These are phyloP conservation scores for Amphicarpaea edgeworthii DNA, from an alignment of 306 rosid genomes.

Conservation along the genomic window DNA sequence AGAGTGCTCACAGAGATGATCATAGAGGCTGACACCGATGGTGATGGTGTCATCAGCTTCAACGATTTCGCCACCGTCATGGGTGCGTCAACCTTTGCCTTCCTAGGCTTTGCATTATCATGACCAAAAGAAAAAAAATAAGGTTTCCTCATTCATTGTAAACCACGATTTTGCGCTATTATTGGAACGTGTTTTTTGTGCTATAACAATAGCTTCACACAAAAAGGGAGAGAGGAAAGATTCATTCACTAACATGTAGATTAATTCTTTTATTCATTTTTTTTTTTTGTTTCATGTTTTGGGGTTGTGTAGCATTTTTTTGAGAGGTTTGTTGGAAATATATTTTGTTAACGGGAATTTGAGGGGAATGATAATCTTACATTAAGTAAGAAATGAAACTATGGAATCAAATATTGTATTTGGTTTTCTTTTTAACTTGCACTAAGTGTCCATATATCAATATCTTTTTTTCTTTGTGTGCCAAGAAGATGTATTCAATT, in stretches of 20 bases:
- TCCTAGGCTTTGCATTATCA: slow-evolving; percentile 55
- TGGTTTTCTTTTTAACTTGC: not conserved
- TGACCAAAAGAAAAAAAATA: slow-evolving; percentile 25
- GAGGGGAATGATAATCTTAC: not conserved
- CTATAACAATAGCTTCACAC: not conserved
- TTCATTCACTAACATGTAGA: slow-evolving; percentile 1
- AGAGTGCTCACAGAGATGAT: slow-evolving; percentile 75
- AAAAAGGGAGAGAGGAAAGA: not conserved
- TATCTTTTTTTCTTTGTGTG: no score
- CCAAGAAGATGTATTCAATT: no score
- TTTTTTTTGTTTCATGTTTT: not conserved
- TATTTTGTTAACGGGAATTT: not conserved
- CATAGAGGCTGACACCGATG: slow-evolving; percentile 70
- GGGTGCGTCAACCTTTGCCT: slow-evolving; percentile 64
- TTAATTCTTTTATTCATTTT: not conserved
- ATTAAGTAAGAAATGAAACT: not conserved
- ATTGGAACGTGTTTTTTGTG: not conserved
- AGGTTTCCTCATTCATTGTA: not conserved
- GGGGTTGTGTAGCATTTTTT: not conserved
- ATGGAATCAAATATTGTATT: slow-evolving; percentile 7
- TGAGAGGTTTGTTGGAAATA: not conserved
- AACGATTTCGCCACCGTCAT: slow-evolving; percentile 66
- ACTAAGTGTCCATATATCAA: no score
- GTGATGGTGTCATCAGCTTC: slow-evolving; percentile 83
- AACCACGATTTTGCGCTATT: not conserved